Conservation (phyloP, 352 stramenopile genomes). For the Globisporangium sylvaticum region DNA sequence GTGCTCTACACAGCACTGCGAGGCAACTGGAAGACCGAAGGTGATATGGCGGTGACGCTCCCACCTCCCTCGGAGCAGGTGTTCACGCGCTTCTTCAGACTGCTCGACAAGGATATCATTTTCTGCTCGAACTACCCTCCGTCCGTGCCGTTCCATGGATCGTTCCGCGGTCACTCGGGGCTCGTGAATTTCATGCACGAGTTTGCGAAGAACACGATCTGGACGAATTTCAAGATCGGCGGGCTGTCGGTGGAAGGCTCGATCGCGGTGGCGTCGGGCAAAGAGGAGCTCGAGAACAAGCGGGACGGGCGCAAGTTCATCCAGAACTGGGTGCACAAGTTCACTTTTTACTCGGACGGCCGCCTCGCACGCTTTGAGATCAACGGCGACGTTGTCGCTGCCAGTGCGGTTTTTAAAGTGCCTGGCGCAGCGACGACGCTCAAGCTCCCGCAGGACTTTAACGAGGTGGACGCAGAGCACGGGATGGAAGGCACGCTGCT, state of each 20-base stretch:
- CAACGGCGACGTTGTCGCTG: constrained; percentile 83
- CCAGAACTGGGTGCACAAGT: constrained; percentile 90
- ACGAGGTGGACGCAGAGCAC: constrained; percentile 82
- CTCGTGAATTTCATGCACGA: constrained; percentile 79
- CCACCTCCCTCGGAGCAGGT: constrained; percentile 83
- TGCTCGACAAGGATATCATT: constrained; percentile 84
- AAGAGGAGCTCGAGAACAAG: constrained; percentile 86
- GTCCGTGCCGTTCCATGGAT: constrained; percentile 84
- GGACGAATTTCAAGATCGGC: constrained; percentile 86
- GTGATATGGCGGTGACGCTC: constrained; percentile 86
- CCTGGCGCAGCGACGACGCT: constrained; percentile 79
- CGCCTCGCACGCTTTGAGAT: constrained; percentile 86
- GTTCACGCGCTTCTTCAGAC: constrained; percentile 82
- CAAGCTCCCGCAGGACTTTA: constrained; percentile 85
- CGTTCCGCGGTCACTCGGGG: constrained; percentile 65
- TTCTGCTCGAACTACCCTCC: constrained; percentile 88
- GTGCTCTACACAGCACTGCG: constrained; percentile 79
- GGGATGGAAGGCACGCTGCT: constrained; percentile 62
- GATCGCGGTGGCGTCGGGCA: constrained; percentile 78
- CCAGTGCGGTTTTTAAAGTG: constrained; percentile 84
- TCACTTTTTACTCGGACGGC: constrained; percentile 83
- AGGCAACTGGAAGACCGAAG: constrained; percentile 78
- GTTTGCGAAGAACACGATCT: constrained; percentile 73
- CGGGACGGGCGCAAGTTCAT: constrained; percentile 80
- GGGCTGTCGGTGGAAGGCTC: constrained; percentile 80